A percentile compares a stretch with the other conserved stretches of the same genome.
These are phyloP conservation scores for Stephania japonica DNA, from an alignment of 164 flowering plant genomes.

Conservation along the genomic window DNA sequence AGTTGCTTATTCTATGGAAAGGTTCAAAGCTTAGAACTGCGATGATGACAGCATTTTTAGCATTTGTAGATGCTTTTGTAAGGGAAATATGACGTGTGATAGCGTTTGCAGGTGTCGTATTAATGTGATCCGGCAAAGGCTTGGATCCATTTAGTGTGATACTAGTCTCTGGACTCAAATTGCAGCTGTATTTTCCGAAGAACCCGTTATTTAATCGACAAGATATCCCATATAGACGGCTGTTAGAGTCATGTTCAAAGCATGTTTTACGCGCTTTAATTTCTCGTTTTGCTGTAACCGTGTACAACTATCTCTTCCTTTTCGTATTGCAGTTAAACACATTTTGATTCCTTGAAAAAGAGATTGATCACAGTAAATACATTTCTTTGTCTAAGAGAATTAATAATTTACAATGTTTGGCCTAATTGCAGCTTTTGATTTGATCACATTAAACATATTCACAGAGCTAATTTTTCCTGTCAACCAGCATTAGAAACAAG, in stretches of 20 bases:
- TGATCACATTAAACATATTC: no score
- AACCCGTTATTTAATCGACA: neutral
- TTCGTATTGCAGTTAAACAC: neutral
- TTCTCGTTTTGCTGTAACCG: no score
- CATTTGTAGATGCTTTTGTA: neutral
- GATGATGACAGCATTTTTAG: neutral
- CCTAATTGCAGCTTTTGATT: constrained; percentile 7
- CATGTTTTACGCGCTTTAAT: neutral
- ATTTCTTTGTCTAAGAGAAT: neutral
- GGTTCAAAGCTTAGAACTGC: neutral
- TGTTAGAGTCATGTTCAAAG: neutral
- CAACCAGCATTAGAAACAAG: neutral
- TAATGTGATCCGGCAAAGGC: no score
- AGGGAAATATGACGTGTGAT: neutral
- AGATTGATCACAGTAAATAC: neutral
- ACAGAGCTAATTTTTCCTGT: constrained; percentile 7
- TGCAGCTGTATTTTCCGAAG: neutral
- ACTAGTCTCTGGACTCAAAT: neutral
- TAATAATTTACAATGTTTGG: neutral
- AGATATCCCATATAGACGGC: neutral
- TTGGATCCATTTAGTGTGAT: neutral
- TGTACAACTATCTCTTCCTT: no score
- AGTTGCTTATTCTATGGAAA: neutral
- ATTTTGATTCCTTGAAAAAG: neutral
- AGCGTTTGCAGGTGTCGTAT: no score